Evolutionary conservation across 2,329 filamentous ascomycete species (phyloP).

Genomic region (Pseudogymnoascus sp.): DNA sequence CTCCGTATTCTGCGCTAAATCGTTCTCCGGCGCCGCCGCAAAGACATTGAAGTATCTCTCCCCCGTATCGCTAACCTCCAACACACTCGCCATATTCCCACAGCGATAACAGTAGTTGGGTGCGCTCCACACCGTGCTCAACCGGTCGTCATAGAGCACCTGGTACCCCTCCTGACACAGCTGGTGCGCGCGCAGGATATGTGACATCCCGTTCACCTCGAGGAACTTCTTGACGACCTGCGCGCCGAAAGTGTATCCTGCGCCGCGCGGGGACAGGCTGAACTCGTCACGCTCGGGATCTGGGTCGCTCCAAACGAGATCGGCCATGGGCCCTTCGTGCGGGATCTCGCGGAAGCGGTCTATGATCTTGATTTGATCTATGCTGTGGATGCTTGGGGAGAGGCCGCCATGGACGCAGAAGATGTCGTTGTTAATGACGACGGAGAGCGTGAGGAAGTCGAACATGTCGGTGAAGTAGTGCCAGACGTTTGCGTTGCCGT

Average conservation of each 20-base stretch:
- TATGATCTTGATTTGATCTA: slow-evolving; percentile 99
- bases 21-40: slow-evolving; percentile 92
- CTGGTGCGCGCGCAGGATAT: slow-evolving; percentile 96
- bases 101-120: slow-evolving; percentile 81
- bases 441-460: slow-evolving; percentile 91
- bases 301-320: slow-evolving; percentile 96
- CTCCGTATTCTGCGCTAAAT: slow-evolving; percentile 68
- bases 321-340: slow-evolving; percentile 98
- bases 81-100: slow-evolving; percentile 92
- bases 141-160: slow-evolving; percentile 85
- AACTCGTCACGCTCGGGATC: slow-evolving; percentile 98
- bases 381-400: slow-evolving; percentile 88
- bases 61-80: slow-evolving; percentile 89
- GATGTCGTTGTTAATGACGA: slow-evolving; percentile 98
- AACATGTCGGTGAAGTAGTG: slow-evolving; percentile 99
- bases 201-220: slow-evolving; percentile 94
- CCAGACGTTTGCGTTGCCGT: slow-evolving; percentile 98
- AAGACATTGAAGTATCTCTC: slow-evolving; percentile 98
- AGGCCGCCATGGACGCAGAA: slow-evolving; percentile 96
- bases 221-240: slow-evolving; percentile 98
- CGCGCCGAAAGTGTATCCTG: slow-evolving; percentile 94
- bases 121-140: slow-evolving; percentile 97
- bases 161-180: slow-evolving; percentile 97
- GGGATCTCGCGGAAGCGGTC: slow-evolving; percentile 98
- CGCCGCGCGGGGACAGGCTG: slow-evolving; percentile 83